Percentiles rank a stretch among this genome's conserved stretches.
Conservation (phyloP, 2,329 filamentous ascomycete species). For the Alternaria hordeiaustralica region DNA sequence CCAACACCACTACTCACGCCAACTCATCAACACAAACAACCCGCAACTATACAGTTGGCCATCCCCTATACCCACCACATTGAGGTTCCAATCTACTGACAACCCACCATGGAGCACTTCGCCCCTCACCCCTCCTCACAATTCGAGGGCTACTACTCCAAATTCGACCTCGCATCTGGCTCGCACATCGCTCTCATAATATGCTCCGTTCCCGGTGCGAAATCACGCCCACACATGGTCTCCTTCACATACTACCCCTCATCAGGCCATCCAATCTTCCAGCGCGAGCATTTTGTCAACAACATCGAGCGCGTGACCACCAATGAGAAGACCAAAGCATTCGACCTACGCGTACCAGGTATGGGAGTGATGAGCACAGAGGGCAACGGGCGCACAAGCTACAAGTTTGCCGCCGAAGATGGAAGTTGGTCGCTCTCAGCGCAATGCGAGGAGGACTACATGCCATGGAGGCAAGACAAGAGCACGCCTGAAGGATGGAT, state of each 20-base stretch:
- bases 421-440: conserved; percentile 49
- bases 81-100: too few relatives aligned
- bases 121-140: conserved; percentile 50
- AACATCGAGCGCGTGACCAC: conserved; percentile 45
- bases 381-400: conserved; percentile 48
- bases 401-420: conserved; percentile 36
- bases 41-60: neutral
- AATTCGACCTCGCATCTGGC: conserved; percentile 56
- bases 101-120: conserved; percentile 50
- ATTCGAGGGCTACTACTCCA: conserved; percentile 61
- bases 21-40: neutral
- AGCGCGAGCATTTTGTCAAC: conserved; percentile 53
- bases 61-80: neutral
- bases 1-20: neutral
- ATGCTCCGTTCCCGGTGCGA: conserved; percentile 55
- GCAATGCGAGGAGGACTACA: conserved; percentile 44
- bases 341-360: conserved; percentile 50
- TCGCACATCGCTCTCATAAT: conserved; percentile 56
- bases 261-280: conserved; percentile 42
- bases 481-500: conserved; percentile 55
- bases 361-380: conserved; percentile 50
- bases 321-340: conserved; percentile 41
- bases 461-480: conserved; percentile 47
- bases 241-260: conserved; percentile 59
- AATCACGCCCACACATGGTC: too few relatives aligned